phyloP scores from a whole-genome alignment of 2,329 filamentous ascomycete genomes.

The Celoporthe dispersa region DNA sequence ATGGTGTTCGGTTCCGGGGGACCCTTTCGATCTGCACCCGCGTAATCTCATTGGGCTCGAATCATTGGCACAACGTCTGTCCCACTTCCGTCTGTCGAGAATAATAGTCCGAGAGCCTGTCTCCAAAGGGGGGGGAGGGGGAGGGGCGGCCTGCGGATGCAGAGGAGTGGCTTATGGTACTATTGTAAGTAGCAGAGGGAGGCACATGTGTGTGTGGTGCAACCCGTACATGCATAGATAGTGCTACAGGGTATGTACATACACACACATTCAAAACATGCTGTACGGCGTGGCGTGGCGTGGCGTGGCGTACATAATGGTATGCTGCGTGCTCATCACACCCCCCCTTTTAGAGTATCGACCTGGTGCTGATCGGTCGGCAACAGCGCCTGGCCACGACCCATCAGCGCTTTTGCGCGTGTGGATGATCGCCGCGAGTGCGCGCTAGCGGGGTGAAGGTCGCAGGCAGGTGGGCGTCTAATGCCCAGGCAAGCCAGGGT shows the following conservation, averaged over 20 bases:
- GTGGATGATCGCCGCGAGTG: slow-evolving; percentile 3
- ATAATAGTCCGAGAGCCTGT: slow-evolving; percentile 35
- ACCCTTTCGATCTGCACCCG: slow-evolving; percentile 32
- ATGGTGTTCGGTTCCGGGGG: slow-evolving; percentile 24
- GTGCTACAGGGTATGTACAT: background rate
- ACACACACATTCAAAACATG: background rate
- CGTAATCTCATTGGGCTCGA: slow-evolving; percentile 26
- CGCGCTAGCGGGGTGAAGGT: background rate
- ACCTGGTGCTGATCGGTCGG: slow-evolving; percentile 12
- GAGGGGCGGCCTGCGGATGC: background rate
- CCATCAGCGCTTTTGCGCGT: background rate
- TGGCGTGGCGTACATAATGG: background rate
- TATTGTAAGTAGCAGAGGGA: background rate
- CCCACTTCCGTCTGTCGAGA: slow-evolving; percentile 21
- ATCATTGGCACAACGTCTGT: slow-evolving; percentile 34
- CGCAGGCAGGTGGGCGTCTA: background rate
- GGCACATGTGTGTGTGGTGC: background rate
- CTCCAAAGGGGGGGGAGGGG: slow-evolving; percentile 34
- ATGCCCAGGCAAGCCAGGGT: background rate
- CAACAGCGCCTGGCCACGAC: background rate
- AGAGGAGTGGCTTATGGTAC: background rate
- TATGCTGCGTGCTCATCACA: slow-evolving; percentile 13
- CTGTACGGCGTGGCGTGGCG: background rate
- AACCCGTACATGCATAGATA: background rate
- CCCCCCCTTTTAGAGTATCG: slow-evolving; percentile 1